Percentiles rank a stretch among this genome's conserved stretches.
Conservation (phyloP, 1,139 yeast species). For the Sugiyamaella grinbergsii region DNA sequence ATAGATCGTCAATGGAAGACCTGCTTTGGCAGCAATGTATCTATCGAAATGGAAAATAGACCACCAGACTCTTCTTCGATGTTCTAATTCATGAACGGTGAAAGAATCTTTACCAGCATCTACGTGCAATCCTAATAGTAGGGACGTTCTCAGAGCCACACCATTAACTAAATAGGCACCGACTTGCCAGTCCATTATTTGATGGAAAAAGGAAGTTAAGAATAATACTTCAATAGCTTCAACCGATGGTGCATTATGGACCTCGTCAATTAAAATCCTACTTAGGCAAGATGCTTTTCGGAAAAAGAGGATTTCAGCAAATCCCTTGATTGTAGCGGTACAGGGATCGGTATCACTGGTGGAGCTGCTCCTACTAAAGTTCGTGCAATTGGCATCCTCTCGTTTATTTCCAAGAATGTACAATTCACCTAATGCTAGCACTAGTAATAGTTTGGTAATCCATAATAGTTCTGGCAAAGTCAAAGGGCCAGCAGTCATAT, state of each 20-base stretch:
- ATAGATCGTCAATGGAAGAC: constrained; percentile 74
- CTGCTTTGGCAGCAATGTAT: constrained; percentile 83
- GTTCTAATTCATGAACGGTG: constrained; percentile 50
- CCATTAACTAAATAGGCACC: constrained; percentile 84
- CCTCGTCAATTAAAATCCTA: constrained; percentile 29
- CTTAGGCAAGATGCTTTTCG: constrained; percentile 29
- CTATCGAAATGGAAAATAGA: constrained; percentile 87
- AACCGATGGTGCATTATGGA: constrained; percentile 29
- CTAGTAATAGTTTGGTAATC: constrained; percentile 74
- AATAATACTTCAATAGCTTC: constrained; percentile 73
- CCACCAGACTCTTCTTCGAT: constrained; percentile 86
- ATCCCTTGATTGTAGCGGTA: constrained; percentile 11
- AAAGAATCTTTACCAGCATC: constrained; percentile 29
- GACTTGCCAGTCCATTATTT: constrained; percentile 82
- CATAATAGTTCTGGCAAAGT: constrained; percentile 47
- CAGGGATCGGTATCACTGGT: background rate
- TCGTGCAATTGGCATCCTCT: background rate
- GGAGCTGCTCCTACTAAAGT: constrained; percentile 1
- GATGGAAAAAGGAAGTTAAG: constrained; percentile 76
- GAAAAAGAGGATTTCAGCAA: constrained; percentile 27
- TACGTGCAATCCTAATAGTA: constrained; percentile 73
- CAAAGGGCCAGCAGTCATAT: constrained; percentile 15
- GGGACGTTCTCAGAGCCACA: constrained; percentile 70
- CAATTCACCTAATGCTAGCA: constrained; percentile 86
- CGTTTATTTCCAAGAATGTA: constrained; percentile 42